Percentiles rank a stretch among this genome's conserved stretches.
Evolutionary conservation across 208 protist genomes (phyloP).

Genomic region (Acanthamoeba polyphaga): DNA sequence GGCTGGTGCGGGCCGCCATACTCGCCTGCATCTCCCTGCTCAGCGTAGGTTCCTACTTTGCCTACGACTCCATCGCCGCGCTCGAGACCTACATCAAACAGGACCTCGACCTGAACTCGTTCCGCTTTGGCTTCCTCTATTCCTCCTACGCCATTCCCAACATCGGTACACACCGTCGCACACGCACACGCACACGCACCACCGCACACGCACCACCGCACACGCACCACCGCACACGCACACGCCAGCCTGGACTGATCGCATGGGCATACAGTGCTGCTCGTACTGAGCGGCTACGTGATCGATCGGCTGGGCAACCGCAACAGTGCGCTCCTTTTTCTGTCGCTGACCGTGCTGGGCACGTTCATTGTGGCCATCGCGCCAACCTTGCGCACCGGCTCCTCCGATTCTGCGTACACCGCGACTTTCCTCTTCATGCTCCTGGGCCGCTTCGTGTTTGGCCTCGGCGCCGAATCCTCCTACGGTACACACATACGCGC

Average conservation of each 20-base stretch:
- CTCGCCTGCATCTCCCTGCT: not conserved
- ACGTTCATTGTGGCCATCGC: not conserved
- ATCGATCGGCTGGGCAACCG: constrained; percentile 1
- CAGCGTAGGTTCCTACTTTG: not conserved
- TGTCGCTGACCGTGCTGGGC: not conserved
- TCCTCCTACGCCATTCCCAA: constrained; percentile 13
- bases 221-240: too few relatives aligned
- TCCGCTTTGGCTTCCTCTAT: not conserved
- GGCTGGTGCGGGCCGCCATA: not conserved
- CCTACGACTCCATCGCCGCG: not conserved
- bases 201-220: too few relatives aligned
- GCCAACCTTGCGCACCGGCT: not conserved
- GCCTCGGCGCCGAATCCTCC: not conserved
- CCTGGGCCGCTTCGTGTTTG: not conserved
- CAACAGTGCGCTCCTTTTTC: not conserved
- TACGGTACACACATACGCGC: not conserved
- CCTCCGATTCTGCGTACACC: not conserved
- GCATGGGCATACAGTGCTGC: not conserved
- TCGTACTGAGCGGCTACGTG: not conserved
- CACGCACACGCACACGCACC: too few relatives aligned
- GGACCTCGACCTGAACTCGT: not conserved
- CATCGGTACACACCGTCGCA: not conserved
- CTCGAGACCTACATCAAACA: not conserved
- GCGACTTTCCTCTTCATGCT: not conserved
- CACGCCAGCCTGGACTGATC: too few relatives aligned